phyloP scores from a whole-genome alignment of 306 rosid species.

The Gastrolobium villosum region DNA sequence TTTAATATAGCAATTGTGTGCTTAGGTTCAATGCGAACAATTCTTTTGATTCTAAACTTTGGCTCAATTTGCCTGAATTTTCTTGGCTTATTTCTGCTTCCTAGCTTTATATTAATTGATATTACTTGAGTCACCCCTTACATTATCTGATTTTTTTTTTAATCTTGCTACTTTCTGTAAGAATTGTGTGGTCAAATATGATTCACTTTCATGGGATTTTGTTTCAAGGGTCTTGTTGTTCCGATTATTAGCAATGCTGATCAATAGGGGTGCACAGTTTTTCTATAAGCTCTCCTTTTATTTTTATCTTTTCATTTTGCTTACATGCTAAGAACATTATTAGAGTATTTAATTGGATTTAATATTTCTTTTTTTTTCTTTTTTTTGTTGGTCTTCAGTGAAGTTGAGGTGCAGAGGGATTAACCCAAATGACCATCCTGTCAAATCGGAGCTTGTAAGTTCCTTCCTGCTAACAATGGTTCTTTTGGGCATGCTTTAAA shows the following conservation, averaged over 20 bases:
- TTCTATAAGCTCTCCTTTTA: too few species aligned
- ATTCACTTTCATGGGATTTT: constrained; percentile 5
- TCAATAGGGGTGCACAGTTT: not conserved
- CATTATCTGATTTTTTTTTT: not conserved
- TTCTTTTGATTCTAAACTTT: too few species aligned
- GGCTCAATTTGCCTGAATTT: not conserved
- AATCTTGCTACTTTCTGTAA: too few species aligned
- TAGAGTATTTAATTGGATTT: constrained; percentile 8
- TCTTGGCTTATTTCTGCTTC: not conserved
- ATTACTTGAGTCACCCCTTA: not conserved
- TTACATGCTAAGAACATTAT: too few species aligned
- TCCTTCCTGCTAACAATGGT: constrained; percentile 14
- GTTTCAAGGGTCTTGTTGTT: constrained; percentile 66
- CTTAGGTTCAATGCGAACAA: not conserved
- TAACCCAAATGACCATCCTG: constrained; percentile 75
- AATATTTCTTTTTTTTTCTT: not conserved
- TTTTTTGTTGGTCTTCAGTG: constrained; percentile 56
- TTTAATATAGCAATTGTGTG: not conserved
- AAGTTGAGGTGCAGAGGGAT: constrained; percentile 85
- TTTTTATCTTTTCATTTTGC: too few species aligned
- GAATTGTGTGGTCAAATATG: not conserved
- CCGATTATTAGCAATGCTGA: constrained; percentile 64
- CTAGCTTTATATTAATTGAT: too few species aligned
- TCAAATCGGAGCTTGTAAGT: constrained; percentile 85
- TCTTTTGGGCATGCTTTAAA: not conserved